phyloP scores from a whole-genome alignment of 1,139 yeast genomes.

The Suhomyces choctaworum region DNA sequence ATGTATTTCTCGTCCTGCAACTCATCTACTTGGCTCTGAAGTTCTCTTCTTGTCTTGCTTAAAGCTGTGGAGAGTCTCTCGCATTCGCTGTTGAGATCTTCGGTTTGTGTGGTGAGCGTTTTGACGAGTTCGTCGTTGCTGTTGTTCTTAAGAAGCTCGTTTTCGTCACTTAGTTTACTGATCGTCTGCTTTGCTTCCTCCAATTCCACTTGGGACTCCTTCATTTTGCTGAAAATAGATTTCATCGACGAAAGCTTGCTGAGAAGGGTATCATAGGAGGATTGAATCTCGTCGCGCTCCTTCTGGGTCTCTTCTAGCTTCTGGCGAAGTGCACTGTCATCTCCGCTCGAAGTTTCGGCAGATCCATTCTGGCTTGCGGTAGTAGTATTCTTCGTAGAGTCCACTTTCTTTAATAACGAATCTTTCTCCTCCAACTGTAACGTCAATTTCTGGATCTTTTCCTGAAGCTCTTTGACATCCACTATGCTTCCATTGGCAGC shows the following conservation, averaged over 20 bases:
- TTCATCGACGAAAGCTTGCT: slow-evolving; percentile 81
- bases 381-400: slow-evolving; percentile 8
- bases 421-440: slow-evolving; percentile 18
- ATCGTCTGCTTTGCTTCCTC: slow-evolving; percentile 50
- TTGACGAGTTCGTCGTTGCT: slow-evolving; percentile 15
- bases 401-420: slow-evolving; percentile 4
- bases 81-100: slow-evolving; percentile 63
- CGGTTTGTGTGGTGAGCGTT: slow-evolving; percentile 51
- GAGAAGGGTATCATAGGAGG: slow-evolving; percentile 72
- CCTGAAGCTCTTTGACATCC: slow-evolving; percentile 14
- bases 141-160: slow-evolving; percentile 20
- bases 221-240: slow-evolving; percentile 70
- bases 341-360: not conserved
- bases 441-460: slow-evolving; percentile 23
- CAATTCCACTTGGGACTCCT: slow-evolving; percentile 70
- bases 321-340: not conserved
- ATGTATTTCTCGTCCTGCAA: slow-evolving; percentile 50
- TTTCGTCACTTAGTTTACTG: slow-evolving; percentile 28
- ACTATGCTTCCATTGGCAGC: not conserved
- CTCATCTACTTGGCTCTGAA: slow-evolving; percentile 40
- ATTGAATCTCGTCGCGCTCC: slow-evolving; percentile 68
- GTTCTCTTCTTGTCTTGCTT: slow-evolving; percentile 46
- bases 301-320: slow-evolving; percentile 17
- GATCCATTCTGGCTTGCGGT: slow-evolving; percentile 2
- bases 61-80: slow-evolving; percentile 59